phyloP scores from a whole-genome alignment of 768 basidiomycete genomes.

The Lentinula guzmanii region DNA sequence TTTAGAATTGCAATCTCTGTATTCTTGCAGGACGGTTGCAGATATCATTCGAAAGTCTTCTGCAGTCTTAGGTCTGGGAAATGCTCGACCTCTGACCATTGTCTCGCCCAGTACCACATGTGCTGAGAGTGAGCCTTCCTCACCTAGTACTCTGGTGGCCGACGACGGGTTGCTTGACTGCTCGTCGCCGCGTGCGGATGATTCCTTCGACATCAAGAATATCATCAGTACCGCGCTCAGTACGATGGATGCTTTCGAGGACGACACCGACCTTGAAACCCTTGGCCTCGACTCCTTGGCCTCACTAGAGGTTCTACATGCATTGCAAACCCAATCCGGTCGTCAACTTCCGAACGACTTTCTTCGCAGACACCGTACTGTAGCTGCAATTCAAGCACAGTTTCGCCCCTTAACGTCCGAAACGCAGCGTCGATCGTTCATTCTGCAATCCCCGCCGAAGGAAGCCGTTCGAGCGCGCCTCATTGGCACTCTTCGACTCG shows the following conservation, averaged over 20 bases:
- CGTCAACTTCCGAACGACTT: conserved; percentile 38
- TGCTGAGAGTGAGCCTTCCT: conserved; percentile 17
- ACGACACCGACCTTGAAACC: conserved; percentile 38
- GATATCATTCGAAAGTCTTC: conserved; percentile 28
- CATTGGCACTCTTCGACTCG: conserved; percentile 15
- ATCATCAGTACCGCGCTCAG: conserved; percentile 44
- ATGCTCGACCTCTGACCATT: not conserved
- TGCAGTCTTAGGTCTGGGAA: not conserved
- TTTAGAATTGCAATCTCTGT: conserved; percentile 24
- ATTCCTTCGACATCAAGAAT: conserved; percentile 23
- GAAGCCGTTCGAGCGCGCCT: conserved; percentile 8
- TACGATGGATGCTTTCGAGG: conserved; percentile 28
- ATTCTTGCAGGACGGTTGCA: conserved; percentile 27
- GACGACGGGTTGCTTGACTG: conserved; percentile 24
- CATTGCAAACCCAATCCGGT: conserved; percentile 33
- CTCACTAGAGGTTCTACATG: conserved; percentile 54
- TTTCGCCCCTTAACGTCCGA: not conserved
- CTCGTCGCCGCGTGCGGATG: conserved; percentile 15
- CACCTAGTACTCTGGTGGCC: conserved; percentile 34
- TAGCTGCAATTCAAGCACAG: conserved; percentile 26
- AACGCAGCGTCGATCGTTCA: too few species aligned
- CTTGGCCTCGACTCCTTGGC: conserved; percentile 63
- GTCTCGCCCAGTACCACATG: conserved; percentile 1
- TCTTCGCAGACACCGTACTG: conserved; percentile 33
- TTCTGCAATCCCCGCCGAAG: not conserved